Evolutionary conservation across 106 monocot genomes (phyloP).

Genomic region (Dendrobium nobile): DNA sequence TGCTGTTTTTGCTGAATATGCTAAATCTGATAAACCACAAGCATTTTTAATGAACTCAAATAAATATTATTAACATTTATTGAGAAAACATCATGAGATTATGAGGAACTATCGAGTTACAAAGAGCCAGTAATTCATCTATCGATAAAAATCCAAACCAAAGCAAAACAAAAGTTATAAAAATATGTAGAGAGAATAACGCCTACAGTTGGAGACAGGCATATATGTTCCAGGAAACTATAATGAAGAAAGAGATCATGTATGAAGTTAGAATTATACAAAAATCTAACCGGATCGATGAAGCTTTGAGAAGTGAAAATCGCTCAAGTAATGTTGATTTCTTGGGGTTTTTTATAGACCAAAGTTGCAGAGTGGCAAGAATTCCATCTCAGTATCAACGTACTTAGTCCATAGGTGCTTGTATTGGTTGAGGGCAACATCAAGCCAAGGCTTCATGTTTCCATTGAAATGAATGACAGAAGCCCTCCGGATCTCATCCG

Average conservation of each 20-base stretch:
- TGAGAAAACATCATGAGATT: too few relatives aligned
- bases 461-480: conserved; percentile 86
- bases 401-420: conserved; percentile 91
- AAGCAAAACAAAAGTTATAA: neutral
- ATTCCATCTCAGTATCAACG: conserved; percentile 92
- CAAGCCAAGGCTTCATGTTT: conserved; percentile 97
- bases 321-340: neutral
- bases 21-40: too few relatives aligned
- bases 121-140: too few relatives aligned
- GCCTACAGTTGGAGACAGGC: neutral
- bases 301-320: neutral
- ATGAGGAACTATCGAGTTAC: too few relatives aligned
- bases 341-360: conserved; percentile 34
- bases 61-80: too few relatives aligned
- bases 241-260: neutral
- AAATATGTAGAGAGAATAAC: neutral
- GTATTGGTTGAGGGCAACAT: conserved; percentile 91
- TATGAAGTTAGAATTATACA: neutral
- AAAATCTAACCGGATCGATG: neutral
- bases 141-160: neutral
- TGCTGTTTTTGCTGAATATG: too few relatives aligned
- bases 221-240: neutral
- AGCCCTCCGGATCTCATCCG: conserved; percentile 63
- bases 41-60: too few relatives aligned
- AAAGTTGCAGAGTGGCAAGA: conserved; percentile 88